phyloP scores from a whole-genome alignment of 1,139 yeast genomes.

The Meyerozyma guilliermondii region DNA sequence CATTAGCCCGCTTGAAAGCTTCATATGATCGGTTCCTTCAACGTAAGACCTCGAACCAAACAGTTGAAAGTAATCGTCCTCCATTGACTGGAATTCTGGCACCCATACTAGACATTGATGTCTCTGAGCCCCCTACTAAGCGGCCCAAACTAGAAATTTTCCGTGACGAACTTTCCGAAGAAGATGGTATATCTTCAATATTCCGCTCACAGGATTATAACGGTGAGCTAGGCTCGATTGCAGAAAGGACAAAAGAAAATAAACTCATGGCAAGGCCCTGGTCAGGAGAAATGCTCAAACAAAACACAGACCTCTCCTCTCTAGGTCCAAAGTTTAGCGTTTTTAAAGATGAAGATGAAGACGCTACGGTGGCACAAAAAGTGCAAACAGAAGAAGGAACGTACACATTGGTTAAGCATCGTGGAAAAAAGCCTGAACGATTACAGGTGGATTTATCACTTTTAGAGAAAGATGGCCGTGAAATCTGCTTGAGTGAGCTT shows the following conservation, averaged over 20 bases:
- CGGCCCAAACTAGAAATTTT: slow-evolving; percentile 27
- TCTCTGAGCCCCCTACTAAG: slow-evolving; percentile 9
- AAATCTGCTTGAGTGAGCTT: slow-evolving; percentile 59
- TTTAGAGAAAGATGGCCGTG: slow-evolving; percentile 44
- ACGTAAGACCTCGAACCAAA: slow-evolving; percentile 15
- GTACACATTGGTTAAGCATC: slow-evolving; percentile 44
- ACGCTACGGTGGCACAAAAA: not conserved
- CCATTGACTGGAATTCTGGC: slow-evolving; percentile 1
- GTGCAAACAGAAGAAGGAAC: slow-evolving; percentile 14
- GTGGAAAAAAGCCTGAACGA: slow-evolving; percentile 62
- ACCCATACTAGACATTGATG: slow-evolving; percentile 2
- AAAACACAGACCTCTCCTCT: slow-evolving; percentile 17
- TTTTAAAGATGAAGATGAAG: slow-evolving; percentile 27
- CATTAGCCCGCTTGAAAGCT: slow-evolving; percentile 48
- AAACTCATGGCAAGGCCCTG: slow-evolving; percentile 53
- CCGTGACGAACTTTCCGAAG: slow-evolving; percentile 19
- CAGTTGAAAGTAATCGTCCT: not conserved
- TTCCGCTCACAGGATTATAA: slow-evolving; percentile 12
- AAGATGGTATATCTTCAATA: slow-evolving; percentile 17
- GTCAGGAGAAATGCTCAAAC: slow-evolving; percentile 57
- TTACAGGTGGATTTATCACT: slow-evolving; percentile 59
- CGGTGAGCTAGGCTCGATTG: slow-evolving; percentile 44
- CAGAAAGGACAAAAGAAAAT: slow-evolving; percentile 62
- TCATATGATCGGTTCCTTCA: slow-evolving; percentile 45
- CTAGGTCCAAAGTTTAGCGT: slow-evolving; percentile 29